Conservation (phyloP, 805 yeast species). For the Teunomyces gatunensis region DNA sequence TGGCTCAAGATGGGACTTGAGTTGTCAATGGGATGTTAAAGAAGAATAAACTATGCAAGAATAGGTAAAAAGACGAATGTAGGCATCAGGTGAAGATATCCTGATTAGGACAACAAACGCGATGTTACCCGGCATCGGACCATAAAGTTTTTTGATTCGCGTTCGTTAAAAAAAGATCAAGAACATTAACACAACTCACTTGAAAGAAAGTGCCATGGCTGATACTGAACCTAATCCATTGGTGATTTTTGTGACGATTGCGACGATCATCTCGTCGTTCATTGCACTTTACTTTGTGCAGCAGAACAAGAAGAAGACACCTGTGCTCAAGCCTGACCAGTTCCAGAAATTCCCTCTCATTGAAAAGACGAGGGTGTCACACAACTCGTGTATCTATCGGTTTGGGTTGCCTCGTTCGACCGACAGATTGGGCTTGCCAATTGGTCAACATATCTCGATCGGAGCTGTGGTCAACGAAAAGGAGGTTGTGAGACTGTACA, state of each 20-base stretch:
- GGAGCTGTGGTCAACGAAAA: conserved; percentile 74
- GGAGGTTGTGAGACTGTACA: conserved; percentile 81
- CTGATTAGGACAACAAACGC: not conserved
- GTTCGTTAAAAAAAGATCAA: not conserved
- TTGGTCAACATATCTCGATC: conserved; percentile 90
- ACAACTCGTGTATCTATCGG: conserved; percentile 79
- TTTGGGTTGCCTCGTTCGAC: conserved; percentile 75
- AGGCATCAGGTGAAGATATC: not conserved
- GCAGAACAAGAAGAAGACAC: conserved; percentile 36
- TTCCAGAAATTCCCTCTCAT: conserved; percentile 80
- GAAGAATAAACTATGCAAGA: conserved; percentile 29
- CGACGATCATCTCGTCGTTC: conserved; percentile 32
- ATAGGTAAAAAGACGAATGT: not conserved
- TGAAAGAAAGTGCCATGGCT: conserved; percentile 14
- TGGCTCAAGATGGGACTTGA: conserved; percentile 91
- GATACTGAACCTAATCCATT: conserved; percentile 40
- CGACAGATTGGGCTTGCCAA: conserved; percentile 81
- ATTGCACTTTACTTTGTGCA: conserved; percentile 34
- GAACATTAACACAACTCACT: not conserved
- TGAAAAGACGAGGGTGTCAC: conserved; percentile 70
- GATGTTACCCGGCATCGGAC: conserved; percentile 1
- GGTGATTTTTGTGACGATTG: conserved; percentile 38
- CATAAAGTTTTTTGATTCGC: too few species aligned
- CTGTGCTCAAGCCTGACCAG: conserved; percentile 61
- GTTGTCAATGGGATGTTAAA: conserved; percentile 73